These are phyloP conservation scores for Gossypium thurberi DNA, from an alignment of 345 rosid species.

Conservation along the genomic window DNA sequence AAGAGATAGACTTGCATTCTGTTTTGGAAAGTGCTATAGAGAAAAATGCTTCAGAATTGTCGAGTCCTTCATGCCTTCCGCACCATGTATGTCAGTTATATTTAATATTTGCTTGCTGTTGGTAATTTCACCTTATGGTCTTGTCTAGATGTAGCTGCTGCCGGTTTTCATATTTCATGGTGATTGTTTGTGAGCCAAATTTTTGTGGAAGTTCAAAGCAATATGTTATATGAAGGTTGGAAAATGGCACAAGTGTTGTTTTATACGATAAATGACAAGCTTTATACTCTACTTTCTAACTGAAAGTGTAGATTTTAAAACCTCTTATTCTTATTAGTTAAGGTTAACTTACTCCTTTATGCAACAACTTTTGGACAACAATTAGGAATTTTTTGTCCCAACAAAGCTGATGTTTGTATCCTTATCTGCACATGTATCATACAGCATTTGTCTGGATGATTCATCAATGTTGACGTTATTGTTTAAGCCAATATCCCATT, in stretches of 20 bases:
- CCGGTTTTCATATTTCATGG: background rate
- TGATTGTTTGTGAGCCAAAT: background rate
- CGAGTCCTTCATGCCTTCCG: conserved; percentile 44
- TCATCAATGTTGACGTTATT: background rate
- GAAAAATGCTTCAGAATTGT: conserved; percentile 45
- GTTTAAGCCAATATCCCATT: background rate
- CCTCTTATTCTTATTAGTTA: background rate
- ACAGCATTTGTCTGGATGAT: background rate
- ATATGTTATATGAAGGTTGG: background rate
- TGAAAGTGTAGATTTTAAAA: background rate
- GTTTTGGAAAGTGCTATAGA: conserved; percentile 48
- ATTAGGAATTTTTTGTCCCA: background rate
- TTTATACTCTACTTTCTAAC: background rate
- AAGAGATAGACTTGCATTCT: conserved; percentile 60
- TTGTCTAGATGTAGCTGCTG: background rate
- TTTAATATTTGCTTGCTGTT: background rate
- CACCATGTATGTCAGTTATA: conserved; percentile 37
- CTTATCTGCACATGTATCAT: background rate
- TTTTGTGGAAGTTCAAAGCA: conserved; percentile 2
- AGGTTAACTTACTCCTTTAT: background rate
- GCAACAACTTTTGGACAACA: background rate
- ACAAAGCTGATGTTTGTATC: background rate
- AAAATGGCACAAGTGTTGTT: background rate
- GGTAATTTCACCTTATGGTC: background rate
- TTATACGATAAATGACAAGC: background rate